Evolutionary conservation across 75 land plant species (phyloP), one percentile per base, ranked within the genome.

Genomic region (Selaginella moellendorffii): DNA sequence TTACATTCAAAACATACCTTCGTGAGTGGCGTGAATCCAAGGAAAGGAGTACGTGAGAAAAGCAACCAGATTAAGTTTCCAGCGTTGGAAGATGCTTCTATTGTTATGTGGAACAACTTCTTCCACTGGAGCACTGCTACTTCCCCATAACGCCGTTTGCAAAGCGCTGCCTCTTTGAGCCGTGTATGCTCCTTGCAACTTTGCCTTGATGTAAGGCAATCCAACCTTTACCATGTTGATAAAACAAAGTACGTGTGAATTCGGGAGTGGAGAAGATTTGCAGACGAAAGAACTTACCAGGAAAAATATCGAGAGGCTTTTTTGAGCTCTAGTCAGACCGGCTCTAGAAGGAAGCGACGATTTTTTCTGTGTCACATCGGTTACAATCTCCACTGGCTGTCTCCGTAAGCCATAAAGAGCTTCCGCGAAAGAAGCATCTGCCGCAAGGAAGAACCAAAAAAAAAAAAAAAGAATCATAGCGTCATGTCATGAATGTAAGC

Each of bases 371-470:
- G 46, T 5, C 5, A 36, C 46, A 36, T 36, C 14, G 54, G 52
- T 46, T 46, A 42, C 58, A 2, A 80, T 67, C n/a, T 73, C 77
- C n/a, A 69, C 86, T 20, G 83, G 66, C 28, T 83, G 78, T 65
- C 99, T 80, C 24, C 92, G 69, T 54, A 95, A 68, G 29, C 99
- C 97, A 81, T 95, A 95, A 42, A 95, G 72, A 2, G 91, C 82
- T 63, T 95, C 99, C 1, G 99, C 65, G 64, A 95, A 95, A 27
- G 97, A 95, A 52, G 97, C 97, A 85, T 95, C 99, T 95, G 81
- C 46, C 66, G 46, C 21, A 12, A 28, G 54, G 20, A 14, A 1
- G 56, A 46, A 52, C 1, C 31, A 52, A 2, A 65, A 24, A 2
- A 2, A 51, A 42, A 52, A 65, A 1, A 53, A 65, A 51, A 42